These are phyloP conservation scores for Trichosporon sp. DNA, from an alignment of 1,284 basidiomycete species.

Conservation along the genomic window DNA sequence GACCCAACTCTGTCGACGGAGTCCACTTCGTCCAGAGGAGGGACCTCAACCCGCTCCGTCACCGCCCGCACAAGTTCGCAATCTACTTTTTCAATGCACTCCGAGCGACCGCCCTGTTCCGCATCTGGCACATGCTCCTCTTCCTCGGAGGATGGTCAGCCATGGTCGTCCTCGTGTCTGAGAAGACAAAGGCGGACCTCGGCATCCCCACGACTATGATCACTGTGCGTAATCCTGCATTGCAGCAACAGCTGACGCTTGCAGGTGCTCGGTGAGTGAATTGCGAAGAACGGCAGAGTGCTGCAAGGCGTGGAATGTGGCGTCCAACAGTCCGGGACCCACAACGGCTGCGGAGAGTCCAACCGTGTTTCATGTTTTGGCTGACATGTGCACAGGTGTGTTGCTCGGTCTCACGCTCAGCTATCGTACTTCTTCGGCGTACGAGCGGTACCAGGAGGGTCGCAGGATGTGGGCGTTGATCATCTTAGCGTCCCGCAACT, in stretches of 20 bases:
- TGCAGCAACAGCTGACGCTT: background rate
- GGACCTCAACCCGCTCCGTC: constrained; percentile 33
- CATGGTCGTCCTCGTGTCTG: constrained; percentile 45
- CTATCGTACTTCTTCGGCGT: constrained; percentile 68
- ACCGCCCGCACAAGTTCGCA: constrained; percentile 43
- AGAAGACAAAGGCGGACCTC: constrained; percentile 41
- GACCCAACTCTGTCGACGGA: background rate
- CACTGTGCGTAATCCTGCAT: constrained; percentile 46
- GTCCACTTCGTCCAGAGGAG: constrained; percentile 17
- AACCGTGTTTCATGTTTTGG: background rate
- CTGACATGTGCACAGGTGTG: constrained; percentile 38
- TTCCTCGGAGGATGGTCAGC: constrained; percentile 50
- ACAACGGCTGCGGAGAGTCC: background rate
- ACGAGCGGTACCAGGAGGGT: constrained; percentile 75
- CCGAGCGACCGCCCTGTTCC: constrained; percentile 45
- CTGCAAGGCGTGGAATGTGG: background rate
- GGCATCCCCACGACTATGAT: constrained; percentile 48
- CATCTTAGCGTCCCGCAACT: constrained; percentile 59
- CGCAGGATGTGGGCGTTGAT: constrained; percentile 70
- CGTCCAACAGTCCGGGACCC: background rate
- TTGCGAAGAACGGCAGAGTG: background rate
- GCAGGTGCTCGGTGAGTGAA: background rate
- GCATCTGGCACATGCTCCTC: constrained; percentile 50
- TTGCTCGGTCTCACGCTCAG: constrained; percentile 52
- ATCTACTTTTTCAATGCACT: constrained; percentile 38